Conservation (phyloP, 202 grass and related monocot genomes). For the Zoysia matrella region DNA sequence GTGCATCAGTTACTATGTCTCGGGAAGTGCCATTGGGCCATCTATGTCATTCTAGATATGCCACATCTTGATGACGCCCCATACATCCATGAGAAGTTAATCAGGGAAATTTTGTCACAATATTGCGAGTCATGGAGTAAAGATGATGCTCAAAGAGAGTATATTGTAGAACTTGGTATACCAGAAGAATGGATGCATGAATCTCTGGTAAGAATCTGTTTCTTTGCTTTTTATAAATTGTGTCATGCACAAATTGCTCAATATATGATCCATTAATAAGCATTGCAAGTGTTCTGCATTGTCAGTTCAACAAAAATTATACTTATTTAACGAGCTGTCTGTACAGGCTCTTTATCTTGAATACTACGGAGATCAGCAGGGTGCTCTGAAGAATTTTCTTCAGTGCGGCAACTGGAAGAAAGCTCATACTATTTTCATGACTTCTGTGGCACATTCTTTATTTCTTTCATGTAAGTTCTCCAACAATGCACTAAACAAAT, state of each 20-base stretch:
- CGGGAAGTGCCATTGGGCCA: conserved; percentile 85
- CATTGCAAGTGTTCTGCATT: neutral
- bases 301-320: too few species aligned
- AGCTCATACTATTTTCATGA: conserved; percentile 92
- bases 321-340: conserved; percentile 13
- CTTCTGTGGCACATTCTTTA: conserved; percentile 74
- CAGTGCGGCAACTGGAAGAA: conserved; percentile 80
- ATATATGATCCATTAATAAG: neutral
- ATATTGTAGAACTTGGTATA: conserved; percentile 84
- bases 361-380: conserved; percentile 69
- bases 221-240: conserved; percentile 21
- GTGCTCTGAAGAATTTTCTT: conserved; percentile 83
- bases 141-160: conserved; percentile 70
- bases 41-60: conserved; percentile 92
- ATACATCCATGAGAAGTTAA: conserved; percentile 82
- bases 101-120: conserved; percentile 76
- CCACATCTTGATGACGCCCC: conserved; percentile 65
- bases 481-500: neutral
- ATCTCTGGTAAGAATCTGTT: conserved; percentile 63
- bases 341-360: conserved; percentile 86
- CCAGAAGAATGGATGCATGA: conserved; percentile 94
- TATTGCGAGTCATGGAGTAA: conserved; percentile 88
- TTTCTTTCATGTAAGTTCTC: conserved; percentile 90
- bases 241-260: neutral
- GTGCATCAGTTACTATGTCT: conserved; percentile 85